Evolutionary conservation across 139 green algal species (phyloP).

Genomic region (Parachlorella kessleri): DNA sequence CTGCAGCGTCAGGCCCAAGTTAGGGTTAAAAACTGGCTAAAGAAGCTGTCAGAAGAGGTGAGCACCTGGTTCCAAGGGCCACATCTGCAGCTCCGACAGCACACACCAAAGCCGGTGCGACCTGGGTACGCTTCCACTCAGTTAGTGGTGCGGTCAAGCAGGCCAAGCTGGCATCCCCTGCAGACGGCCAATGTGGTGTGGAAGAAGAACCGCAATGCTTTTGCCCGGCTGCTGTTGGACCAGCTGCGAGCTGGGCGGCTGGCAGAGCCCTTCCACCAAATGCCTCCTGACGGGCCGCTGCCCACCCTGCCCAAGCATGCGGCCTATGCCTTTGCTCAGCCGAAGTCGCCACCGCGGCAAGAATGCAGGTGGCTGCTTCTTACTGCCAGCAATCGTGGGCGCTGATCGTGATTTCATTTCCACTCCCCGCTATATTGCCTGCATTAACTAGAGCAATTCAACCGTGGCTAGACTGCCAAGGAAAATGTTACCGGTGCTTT

Average conservation of each 20-base stretch:
- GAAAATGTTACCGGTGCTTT: neutral
- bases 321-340: slow-evolving; percentile 19
- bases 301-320: slow-evolving; percentile 54
- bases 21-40: slow-evolving; percentile 59
- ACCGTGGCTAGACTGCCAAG: too few relatives aligned
- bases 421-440: neutral
- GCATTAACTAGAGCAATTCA: too few relatives aligned
- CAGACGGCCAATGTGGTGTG: slow-evolving; percentile 58
- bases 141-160: neutral
- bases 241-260: slow-evolving; percentile 63
- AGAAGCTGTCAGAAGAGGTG: slow-evolving; percentile 58
- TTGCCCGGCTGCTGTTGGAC: slow-evolving; percentile 65
- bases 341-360: neutral
- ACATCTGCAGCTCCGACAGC: neutral
- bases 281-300: slow-evolving; percentile 50
- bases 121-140: too few relatives aligned
- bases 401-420: neutral
- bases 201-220: slow-evolving; percentile 73
- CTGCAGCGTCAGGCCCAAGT: slow-evolving; percentile 33
- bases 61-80: neutral
- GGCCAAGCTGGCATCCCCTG: neutral
- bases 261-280: slow-evolving; percentile 50
- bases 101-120: too few relatives aligned
- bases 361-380: neutral
- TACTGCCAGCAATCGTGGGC: neutral